Evolutionary conservation across 129 eudicot genomes (phyloP), one percentile per base, ranked within the genome.

Genomic region (Flaveria ramosissima): DNA sequence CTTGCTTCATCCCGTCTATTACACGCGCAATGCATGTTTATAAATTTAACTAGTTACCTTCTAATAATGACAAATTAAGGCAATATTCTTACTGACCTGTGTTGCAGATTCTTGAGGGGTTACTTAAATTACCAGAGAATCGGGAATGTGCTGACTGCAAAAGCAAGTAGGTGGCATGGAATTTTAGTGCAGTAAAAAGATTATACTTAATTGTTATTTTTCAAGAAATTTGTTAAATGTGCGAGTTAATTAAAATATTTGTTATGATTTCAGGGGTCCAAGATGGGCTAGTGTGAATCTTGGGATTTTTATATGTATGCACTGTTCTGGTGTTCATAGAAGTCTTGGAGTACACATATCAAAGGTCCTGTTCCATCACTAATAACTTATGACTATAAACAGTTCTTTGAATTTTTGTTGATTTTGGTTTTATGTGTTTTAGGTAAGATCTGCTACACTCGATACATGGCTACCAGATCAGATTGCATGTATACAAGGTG

Each of bases 321-420:
- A 91, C 73, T 94, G 99, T 69, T 94, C 99, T 60, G 99, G 99
- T 43, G 78, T 91, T 72, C 99, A 94, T 73, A 91, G 99, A 88
- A 89, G 99, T 81, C 99, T 94, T 68, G 99, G 99, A 74, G 99
- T 91, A 72, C 99, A 94, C 72, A 94, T 94, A 84, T 87, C 99
- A 71, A 91, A 94, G 97, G 99, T 94, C 32, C 32, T 46, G 6
- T 62, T 65, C 21, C 53, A 65, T 69, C 16, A 66, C 52, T 20
- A 30, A 14, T 11, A 70, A 76, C 24, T 70, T 80, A 26, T 24
- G 24, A 43, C 24, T 27, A 19, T 17, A 14, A 55, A 26, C 17
- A 27, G 11, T 30, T 51, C 9, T 45, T 63, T 26, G 24, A 64
- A 21, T 48, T 5, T 36, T 71, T 45, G 27, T 39, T 71, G 11